These are phyloP conservation scores for Dillenia turbinata DNA, from an alignment of 164 flowering plant species.

Conservation along the genomic window DNA sequence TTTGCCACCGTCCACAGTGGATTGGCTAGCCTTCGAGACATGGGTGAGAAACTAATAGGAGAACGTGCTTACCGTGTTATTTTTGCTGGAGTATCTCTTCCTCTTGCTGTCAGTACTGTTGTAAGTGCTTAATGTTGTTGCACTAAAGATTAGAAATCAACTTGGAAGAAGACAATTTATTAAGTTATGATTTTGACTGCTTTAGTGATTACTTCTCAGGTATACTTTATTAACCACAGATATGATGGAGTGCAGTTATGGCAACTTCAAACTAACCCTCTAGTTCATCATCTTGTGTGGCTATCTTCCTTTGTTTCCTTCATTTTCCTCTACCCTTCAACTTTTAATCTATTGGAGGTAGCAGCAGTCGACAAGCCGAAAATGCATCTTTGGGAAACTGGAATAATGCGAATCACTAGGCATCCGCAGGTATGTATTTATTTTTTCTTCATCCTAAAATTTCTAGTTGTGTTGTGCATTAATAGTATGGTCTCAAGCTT, in stretches of 20 bases:
- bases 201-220: conserved; percentile 36
- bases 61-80: conserved; percentile 88
- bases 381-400: conserved; percentile 99
- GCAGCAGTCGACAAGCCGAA: conserved; percentile 98
- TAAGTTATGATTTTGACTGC: too few species aligned
- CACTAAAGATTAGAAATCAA: not conserved
- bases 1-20: conserved; percentile 95
- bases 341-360: conserved; percentile 89
- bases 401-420: conserved; percentile 95
- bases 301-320: conserved; percentile 70
- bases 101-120: conserved; percentile 81
- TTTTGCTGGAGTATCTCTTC: conserved; percentile 88
- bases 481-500: too few species aligned
- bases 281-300: conserved; percentile 76
- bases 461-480: too few species aligned
- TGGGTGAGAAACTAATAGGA: conserved; percentile 85
- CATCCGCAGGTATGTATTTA: conserved; percentile 80
- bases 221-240: conserved; percentile 94
- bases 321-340: conserved; percentile 90
- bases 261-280: conserved; percentile 75
- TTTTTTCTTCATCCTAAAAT: too few species aligned
- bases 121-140: conserved; percentile 40
- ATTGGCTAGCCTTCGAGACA: conserved; percentile 80
- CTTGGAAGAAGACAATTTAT: too few species aligned
- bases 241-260: conserved; percentile 91